Evolutionary conservation across 495 filamentous ascomycete species (phyloP), one percentile per base, ranked within the genome.

Genomic region (Endocarpon pusillum): DNA sequence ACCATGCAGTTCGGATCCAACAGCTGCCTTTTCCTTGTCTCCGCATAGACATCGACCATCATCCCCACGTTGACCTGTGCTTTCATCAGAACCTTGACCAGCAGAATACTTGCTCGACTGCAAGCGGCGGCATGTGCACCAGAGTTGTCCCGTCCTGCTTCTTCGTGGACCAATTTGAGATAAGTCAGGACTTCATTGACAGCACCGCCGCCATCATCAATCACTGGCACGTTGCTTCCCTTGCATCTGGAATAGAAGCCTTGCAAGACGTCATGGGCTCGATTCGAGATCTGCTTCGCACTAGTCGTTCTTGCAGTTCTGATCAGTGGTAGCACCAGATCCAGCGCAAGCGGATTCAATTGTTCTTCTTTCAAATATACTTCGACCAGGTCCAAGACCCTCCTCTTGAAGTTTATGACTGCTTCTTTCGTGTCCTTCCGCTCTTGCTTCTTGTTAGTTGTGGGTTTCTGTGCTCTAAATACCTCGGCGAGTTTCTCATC

Each of bases 351-450:
- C 0, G 68, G 48, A 33, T 75, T 74, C 9, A 64, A 52, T 31
- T 80, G 71, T 51, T 83, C 69, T 41, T 81, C 75, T 52, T 83
- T 91, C 40, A 86, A 64, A 52, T 78, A 96, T 40, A 91, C 79
- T 40, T 79, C 69, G 16, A 96, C 64, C 1, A 96, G 61, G 45
- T 96, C 89, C 10, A 97, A 59, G 6, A 94, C 75, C 22, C 85
- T 77, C 57, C 78, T 79, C 63, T 97, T 97, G 70, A 96, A 94
- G 55, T 87, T 83, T 42, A 89, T 57, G 45, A 96, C 80, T n/a
- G 67, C 81, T 35, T 87, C 79, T 45, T 81, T 83, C 29, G 89
- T 82, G 38, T 81, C 78, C 49, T 79, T 82, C 38, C 76, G 75
- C 48, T 89, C 78, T 47, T 81, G 71, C 53, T 82, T 81, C 51